Conservation (phyloP, 306 rosid species). For the Glycine tomentella region DNA sequence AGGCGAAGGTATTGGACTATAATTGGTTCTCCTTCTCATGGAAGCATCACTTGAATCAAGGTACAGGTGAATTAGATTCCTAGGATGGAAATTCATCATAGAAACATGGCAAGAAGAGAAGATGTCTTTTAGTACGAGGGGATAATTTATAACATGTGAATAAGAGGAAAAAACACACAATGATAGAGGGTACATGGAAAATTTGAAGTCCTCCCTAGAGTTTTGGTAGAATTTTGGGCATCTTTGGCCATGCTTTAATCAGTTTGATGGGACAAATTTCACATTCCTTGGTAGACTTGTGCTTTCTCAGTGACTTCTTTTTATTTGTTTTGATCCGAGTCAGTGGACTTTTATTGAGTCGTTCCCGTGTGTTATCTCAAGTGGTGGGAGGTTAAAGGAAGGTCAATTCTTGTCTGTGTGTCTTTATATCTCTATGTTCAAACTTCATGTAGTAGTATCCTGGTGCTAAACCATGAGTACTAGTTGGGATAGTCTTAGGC, state of each 20-base stretch:
- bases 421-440: not conserved
- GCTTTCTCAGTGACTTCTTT: not conserved
- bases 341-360: not conserved
- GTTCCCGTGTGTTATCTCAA: not conserved
- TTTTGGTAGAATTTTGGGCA: not conserved
- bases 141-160: not conserved
- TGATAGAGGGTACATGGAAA: not conserved
- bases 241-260: not conserved
- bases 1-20: not conserved
- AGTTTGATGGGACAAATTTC: not conserved
- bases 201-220: not conserved
- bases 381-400: not conserved
- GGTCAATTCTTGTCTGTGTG: not conserved
- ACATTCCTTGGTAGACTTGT: not conserved
- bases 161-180: not conserved
- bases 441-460: too few relatives aligned
- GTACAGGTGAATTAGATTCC: not conserved
- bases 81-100: not conserved
- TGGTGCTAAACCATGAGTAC: too few relatives aligned
- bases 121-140: not conserved
- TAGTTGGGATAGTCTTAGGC: too few relatives aligned
- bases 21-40: not conserved
- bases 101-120: not conserved
- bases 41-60: not conserved
- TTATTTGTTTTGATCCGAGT: not conserved